A percentile compares a stretch with the other conserved stretches of the same genome.
Conservation (phyloP, 352 stramenopile species). For the Pythium volutum region DNA sequence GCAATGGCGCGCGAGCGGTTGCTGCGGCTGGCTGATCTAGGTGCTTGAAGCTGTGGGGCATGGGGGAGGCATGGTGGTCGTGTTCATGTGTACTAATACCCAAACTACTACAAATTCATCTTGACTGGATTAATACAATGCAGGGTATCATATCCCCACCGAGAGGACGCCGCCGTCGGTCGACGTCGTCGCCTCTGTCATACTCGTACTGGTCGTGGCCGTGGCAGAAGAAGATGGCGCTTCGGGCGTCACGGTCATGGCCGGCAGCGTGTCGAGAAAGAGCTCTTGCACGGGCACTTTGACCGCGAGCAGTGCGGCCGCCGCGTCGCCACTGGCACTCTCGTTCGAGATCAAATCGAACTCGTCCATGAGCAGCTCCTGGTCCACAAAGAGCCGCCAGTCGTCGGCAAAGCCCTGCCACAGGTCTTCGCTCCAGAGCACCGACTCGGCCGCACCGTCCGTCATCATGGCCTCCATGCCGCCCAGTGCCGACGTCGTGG, state of each 20-base stretch:
- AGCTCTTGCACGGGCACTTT: constrained; percentile 39
- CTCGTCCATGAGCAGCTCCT: constrained; percentile 56
- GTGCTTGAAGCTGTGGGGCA: too few relatives aligned
- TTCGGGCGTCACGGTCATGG: constrained; percentile 21
- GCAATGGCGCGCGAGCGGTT: too few relatives aligned
- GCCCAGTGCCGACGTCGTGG: constrained; percentile 6
- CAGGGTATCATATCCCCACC: constrained; percentile 19
- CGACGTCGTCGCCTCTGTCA: neutral
- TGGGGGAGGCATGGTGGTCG: too few relatives aligned
- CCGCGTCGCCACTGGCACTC: constrained; percentile 8
- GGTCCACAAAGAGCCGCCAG: constrained; percentile 48
- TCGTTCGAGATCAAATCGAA: constrained; percentile 38
- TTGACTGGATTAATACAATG: neutral
- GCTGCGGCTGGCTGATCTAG: too few relatives aligned
- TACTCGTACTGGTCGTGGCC: neutral
- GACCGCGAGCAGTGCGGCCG: constrained; percentile 18
- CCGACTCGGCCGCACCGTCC: constrained; percentile 30
- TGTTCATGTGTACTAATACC: too few relatives aligned
- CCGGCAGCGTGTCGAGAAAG: constrained; percentile 32
- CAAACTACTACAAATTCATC: too few relatives aligned
- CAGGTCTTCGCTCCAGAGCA: constrained; percentile 51
- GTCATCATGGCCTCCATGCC: constrained; percentile 21
- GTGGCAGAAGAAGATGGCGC: neutral
- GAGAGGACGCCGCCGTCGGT: constrained; percentile 11
- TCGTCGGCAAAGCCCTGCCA: constrained; percentile 60